These are phyloP conservation scores for Ophiosphaerella korrae DNA, from an alignment of 2,329 filamentous ascomycete species.

Conservation along the genomic window DNA sequence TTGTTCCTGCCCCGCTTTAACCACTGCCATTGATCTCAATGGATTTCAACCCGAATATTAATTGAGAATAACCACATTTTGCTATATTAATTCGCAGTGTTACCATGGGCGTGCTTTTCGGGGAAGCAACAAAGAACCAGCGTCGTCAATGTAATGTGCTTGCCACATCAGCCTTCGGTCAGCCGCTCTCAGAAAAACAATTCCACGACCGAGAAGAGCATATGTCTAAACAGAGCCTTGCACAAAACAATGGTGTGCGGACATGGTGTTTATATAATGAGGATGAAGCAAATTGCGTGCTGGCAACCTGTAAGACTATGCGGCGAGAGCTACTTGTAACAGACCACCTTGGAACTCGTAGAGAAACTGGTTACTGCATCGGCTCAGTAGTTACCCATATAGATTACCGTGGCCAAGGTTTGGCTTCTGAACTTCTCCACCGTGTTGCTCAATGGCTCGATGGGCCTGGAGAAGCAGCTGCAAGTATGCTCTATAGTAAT, in stretches of 20 bases:
- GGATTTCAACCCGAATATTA: no score
- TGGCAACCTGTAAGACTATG: conserved; percentile 6
- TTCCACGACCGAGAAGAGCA: conserved; percentile 1
- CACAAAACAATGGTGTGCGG: conserved; percentile 2
- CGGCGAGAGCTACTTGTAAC: conserved; percentile 1
- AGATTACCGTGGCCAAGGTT: conserved; percentile 6
- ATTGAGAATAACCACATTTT: no score
- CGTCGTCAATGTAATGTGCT: conserved; percentile 2
- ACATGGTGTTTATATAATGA: conserved; percentile 6
- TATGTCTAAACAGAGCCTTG: not conserved
- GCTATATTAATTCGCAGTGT: no score
- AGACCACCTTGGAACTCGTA: not conserved
- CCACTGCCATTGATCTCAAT: no score
- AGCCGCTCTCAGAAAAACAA: conserved; percentile 4
- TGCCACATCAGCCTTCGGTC: conserved; percentile 1
- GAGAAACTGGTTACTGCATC: conserved; percentile 1
- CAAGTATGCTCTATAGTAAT: conserved; percentile 9
- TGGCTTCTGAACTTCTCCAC: conserved; percentile 4
- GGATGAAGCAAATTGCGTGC: not conserved
- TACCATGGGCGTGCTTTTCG: not conserved
- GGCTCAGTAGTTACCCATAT: conserved; percentile 3
- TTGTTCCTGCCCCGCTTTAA: no score
- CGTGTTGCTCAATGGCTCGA: conserved; percentile 8
- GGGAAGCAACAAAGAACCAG: conserved; percentile 6
- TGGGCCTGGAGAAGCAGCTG: not conserved